Evolutionary conservation across 1,139 yeast genomes (phyloP).

Genomic region (Suhomyces bolitotheri): DNA sequence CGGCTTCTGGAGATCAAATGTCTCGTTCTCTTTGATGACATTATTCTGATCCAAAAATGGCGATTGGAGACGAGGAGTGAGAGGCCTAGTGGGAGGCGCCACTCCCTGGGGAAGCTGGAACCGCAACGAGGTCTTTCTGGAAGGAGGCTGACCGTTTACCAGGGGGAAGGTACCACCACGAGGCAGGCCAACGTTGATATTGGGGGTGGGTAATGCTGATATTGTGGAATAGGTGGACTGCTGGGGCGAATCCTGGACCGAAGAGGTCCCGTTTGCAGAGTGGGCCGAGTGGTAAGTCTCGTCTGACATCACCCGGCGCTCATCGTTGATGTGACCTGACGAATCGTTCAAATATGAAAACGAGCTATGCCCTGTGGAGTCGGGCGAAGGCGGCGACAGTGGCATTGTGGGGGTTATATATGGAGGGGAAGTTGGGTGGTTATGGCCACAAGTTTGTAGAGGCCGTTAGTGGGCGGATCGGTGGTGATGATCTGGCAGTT

Average conservation of each 20-base stretch:
- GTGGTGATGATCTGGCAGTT: too few relatives aligned
- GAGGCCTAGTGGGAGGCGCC: constrained; percentile 4
- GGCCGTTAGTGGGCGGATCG: too few relatives aligned
- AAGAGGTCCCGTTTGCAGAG: too few relatives aligned
- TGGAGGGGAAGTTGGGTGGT: too few relatives aligned
- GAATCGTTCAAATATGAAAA: constrained; percentile 7
- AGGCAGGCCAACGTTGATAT: constrained; percentile 19
- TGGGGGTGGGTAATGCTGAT: constrained; percentile 32
- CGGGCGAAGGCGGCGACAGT: constrained; percentile 1
- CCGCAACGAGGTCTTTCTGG: constrained; percentile 12
- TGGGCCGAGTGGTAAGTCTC: constrained; percentile 8
- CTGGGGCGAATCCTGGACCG: constrained; percentile 8
- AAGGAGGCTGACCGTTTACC: constrained; percentile 4
- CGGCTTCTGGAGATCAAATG: constrained; percentile 22
- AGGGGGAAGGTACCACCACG: constrained; percentile 1
- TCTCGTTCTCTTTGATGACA: constrained; percentile 25
- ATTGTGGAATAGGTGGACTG: constrained; percentile 7
- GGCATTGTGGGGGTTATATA: neutral
- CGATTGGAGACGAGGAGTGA: constrained; percentile 15
- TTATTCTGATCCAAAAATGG: constrained; percentile 29
- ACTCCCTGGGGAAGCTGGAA: constrained; percentile 12
- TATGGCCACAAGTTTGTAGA: too few relatives aligned
- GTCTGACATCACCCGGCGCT: constrained; percentile 6
- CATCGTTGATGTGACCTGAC: constrained; percentile 1
- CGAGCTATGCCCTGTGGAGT: constrained; percentile 5